Conservation (phyloP, 176 grass and related monocot species). For the Triticum timopheevii region DNA sequence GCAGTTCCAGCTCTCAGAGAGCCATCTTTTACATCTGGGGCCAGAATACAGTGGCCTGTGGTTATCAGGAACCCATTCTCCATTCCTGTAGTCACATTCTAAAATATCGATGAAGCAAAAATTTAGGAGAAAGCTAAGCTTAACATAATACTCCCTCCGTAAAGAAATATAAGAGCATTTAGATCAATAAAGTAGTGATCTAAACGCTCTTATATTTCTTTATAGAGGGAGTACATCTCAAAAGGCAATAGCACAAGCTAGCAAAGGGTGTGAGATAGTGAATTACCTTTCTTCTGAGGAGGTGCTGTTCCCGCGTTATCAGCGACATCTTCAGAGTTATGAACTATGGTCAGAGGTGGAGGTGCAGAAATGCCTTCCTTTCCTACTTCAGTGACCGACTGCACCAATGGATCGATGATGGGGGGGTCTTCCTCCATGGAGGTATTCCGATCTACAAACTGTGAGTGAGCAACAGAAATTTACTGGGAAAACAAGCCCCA, state of each 20-base stretch:
- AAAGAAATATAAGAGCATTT: no score
- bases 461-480: background rate
- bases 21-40: constrained; percentile 58
- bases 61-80: constrained; percentile 54
- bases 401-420: background rate
- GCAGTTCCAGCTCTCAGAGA: constrained; percentile 62
- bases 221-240: background rate
- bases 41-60: constrained; percentile 64
- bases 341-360: constrained; percentile 8
- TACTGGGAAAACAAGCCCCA: background rate
- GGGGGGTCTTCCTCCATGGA: constrained; percentile 37
- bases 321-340: background rate
- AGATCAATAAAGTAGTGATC: no score
- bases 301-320: background rate
- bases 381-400: constrained; percentile 1
- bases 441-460: constrained; percentile 21
- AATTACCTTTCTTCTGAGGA: constrained; percentile 38
- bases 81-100: constrained; percentile 70
- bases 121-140: background rate
- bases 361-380: constrained; percentile 17
- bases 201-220: no score
- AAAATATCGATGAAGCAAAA: constrained; percentile 12
- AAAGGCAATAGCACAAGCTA: background rate
- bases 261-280: background rate
- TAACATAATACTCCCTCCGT: no score